Percentiles rank a stretch among this genome's conserved stretches.
These are phyloP conservation scores for Coemansia sp. DNA, from an alignment of 192 early-diverging fungal species.

Conservation along the genomic window DNA sequence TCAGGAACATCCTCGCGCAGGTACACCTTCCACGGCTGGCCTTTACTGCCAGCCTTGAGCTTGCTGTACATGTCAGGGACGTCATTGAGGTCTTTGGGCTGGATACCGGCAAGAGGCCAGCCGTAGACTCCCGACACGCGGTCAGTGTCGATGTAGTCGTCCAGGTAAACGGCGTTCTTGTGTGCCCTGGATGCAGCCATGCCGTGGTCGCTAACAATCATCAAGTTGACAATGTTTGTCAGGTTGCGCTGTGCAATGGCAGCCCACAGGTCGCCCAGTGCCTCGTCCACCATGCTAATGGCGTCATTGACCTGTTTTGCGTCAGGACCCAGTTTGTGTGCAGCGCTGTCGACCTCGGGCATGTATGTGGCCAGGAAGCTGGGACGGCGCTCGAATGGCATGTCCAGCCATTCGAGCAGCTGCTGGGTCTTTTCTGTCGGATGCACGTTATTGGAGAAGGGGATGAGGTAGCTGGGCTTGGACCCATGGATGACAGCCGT, in stretches of 20 bases:
- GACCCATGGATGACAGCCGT: constrained; percentile 53
- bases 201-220: constrained; percentile 82
- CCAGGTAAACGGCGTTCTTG: constrained; percentile 65
- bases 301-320: constrained; percentile 58
- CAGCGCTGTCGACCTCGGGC: constrained; percentile 74
- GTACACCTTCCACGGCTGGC: constrained; percentile 63
- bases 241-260: constrained; percentile 60
- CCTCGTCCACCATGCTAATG: constrained; percentile 54
- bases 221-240: constrained; percentile 61
- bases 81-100: constrained; percentile 50
- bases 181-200: constrained; percentile 59
- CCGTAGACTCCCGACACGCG: constrained; percentile 55
- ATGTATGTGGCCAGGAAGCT: constrained; percentile 74
- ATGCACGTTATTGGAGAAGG: constrained; percentile 49
- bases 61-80: constrained; percentile 52
- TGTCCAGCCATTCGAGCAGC: constrained; percentile 74
- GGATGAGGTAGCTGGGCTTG: constrained; percentile 63
- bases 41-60: constrained; percentile 48
- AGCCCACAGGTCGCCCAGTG: constrained; percentile 56
- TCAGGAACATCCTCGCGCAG: constrained; percentile 66
- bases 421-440: constrained; percentile 57
- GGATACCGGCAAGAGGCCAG: constrained; percentile 62
- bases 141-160: constrained; percentile 64
- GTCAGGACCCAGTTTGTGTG: constrained; percentile 72
- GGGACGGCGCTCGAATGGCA: constrained; percentile 65